Evolutionary conservation across 805 yeast species (phyloP), one percentile per base, ranked within the genome.

Genomic region (Cyberlindnera veronae): DNA sequence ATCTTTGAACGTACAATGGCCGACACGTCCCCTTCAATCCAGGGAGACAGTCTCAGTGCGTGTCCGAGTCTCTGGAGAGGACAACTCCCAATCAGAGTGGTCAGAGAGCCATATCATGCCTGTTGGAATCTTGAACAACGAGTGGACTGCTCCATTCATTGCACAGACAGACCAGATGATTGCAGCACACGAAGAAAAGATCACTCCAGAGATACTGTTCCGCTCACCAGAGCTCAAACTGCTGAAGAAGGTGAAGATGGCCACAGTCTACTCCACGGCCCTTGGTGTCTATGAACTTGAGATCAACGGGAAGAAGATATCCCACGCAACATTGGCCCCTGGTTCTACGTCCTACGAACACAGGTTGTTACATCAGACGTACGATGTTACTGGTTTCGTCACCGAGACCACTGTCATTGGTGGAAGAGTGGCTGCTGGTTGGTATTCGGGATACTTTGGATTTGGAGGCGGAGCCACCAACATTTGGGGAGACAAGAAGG

Each of bases 311-410:
- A 18, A 16, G 14, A 33, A 34, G 6, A 41, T 48, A 12, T 34
- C 45, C 18, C 29, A 35, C 11, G 16, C 44, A 15, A 38, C 38
- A 13, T 21, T 45, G 6, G 47, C 32, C 3, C 51, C 51, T 7
- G 47, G 49, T 5, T 48, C 49, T 49, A 45, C 51, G 3, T 38
- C 42, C 12, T 48, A 48, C 27, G 41, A 48, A 13, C 47, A 48
- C 36, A 38, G 51, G 34, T 18, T 48, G 15, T 31, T 48, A 1
- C 51, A 48, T 23, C 51, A 48, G 30, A 45, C 42, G n/a, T 48
- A 39, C 20, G 51, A 45, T 26, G 47, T 40, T 14, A 36, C 49
- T 11, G 15, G 10, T 2, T 17, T 34, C 10, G 17, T 47, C n/a
- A 21, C n/a, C 2, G 8, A 24, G 2, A 11, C 10, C 11, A 39